Evolutionary conservation across 2,329 filamentous ascomycete genomes (phyloP), one percentile per base, ranked within the genome.

Genomic region (Drechslera avenae): DNA sequence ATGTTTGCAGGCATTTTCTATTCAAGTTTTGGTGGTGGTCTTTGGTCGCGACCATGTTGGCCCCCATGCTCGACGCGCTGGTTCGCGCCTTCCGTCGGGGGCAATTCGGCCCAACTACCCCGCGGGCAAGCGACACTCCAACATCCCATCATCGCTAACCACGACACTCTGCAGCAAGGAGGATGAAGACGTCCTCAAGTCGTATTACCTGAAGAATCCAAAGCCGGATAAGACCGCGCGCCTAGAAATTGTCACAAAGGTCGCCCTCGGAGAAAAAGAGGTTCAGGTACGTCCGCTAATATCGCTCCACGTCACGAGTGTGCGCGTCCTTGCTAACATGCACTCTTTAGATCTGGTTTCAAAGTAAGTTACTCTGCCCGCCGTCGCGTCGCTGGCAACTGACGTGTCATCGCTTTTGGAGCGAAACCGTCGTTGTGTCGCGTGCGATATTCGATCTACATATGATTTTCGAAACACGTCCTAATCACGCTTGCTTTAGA

Each of bases 161-260:
- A 60, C 56, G 50, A 47, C 57, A 52, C 51, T 46, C 34, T 54
- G 59, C 59, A 74, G 72, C 63, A 73, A 74, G 44, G 89, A 93
- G 75, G 93, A 97, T 77, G 93, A 96, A 78, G 84, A 87, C 44
- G 84, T 95, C 45, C 86, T 97, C 54, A 93, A 97, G 75, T 83
- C 88, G 30, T 91, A 93, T 52, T 97, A 96, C 71, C 82, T 84
- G 63, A 83, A 81, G 56, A 95, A 97, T 72, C 85, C 90, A 5
- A 97, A 96, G 74, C 93, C 93, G 28, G 92, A 96, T 78, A 97
- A 96, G 76, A 83, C 86, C 48, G 88, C 90, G 73, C 90, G 93
- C 76, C 82, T 90, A 39, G 86, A 87, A 51, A 91, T 97, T 58
- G 90, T 95, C 53, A 84, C 85, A 75, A 89, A 86, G 74, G 91